Conservation (phyloP, 441 rosid species). For the Populus hybrid region DNA sequence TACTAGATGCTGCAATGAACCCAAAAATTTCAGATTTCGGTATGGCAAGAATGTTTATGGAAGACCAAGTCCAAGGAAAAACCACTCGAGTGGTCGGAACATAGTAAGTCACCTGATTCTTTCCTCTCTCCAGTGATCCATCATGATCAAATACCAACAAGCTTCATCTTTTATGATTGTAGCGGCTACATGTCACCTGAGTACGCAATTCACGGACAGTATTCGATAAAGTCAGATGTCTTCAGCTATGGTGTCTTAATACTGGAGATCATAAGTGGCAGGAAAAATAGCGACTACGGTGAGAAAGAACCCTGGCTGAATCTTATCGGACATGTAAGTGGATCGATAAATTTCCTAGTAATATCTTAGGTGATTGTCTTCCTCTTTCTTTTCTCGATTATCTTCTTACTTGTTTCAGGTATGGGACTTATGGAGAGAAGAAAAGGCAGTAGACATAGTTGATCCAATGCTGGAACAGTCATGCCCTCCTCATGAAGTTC, state of each 20-base stretch:
- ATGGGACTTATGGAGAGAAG: neutral
- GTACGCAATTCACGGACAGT: constrained; percentile 37
- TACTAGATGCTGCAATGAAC: constrained; percentile 14
- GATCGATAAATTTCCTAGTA: neutral
- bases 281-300: neutral
- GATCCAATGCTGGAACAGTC: neutral
- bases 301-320: neutral
- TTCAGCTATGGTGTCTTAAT: constrained; percentile 8
- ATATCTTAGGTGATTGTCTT: neutral
- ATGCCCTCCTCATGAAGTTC: neutral
- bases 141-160: neutral
- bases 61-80: constrained; percentile 11
- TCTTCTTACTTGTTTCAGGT: too few species aligned
- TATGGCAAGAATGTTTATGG: constrained; percentile 13
- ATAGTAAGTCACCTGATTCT: constrained; percentile 14
- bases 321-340: constrained; percentile 5
- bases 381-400: neutral
- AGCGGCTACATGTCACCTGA: constrained; percentile 47
- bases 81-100: constrained; percentile 18
- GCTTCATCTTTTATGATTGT: neutral
- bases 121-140: neutral
- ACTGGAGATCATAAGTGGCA: constrained; percentile 11
- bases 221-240: constrained; percentile 24
- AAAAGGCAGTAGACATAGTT: neutral
- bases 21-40: constrained; percentile 24